A percentile compares a stretch with the other conserved stretches of the same genome.
phyloP scores from a whole-genome alignment of 2,329 filamentous ascomycete genomes.

The Sclerotinia glacialis region DNA sequence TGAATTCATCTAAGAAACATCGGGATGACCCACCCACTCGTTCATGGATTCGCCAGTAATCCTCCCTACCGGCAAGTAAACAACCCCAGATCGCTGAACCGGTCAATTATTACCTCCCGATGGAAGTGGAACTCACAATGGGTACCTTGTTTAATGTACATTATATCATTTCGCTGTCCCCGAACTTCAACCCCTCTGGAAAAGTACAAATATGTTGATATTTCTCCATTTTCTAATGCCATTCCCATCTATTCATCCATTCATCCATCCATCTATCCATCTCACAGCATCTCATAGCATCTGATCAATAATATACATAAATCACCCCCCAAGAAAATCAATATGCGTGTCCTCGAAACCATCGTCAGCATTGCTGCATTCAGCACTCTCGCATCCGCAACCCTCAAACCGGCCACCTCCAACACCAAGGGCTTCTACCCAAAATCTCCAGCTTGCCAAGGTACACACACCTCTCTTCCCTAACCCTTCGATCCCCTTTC shows the following conservation, averaged over 20 bases:
- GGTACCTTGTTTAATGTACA: not conserved
- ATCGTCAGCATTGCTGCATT: conserved; percentile 10
- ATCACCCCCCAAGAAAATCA: not conserved
- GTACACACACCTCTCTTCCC: not conserved
- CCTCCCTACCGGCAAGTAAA: not conserved
- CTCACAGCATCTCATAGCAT: no score
- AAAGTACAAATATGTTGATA: conserved; percentile 9
- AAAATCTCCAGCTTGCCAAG: not conserved
- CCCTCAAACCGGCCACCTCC: conserved; percentile 8
- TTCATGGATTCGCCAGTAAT: no score
- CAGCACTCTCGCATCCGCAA: conserved; percentile 11
- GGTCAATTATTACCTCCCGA: not conserved
- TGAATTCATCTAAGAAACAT: not conserved
- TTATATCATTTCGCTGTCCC: not conserved
- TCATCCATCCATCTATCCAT: not conserved
- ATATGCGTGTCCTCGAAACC: conserved; percentile 14
- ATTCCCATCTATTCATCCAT: not conserved
- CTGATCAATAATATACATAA: no score
- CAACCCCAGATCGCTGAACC: conserved; percentile 10
- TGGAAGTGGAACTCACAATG: not conserved
- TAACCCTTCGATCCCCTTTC: no score
- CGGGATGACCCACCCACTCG: not conserved
- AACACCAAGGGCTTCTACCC: conserved; percentile 14
- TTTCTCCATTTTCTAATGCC: not conserved
- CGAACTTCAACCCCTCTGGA: not conserved